phyloP scores from a whole-genome alignment of 805 yeast species.

The Lipomyces orientalis region DNA sequence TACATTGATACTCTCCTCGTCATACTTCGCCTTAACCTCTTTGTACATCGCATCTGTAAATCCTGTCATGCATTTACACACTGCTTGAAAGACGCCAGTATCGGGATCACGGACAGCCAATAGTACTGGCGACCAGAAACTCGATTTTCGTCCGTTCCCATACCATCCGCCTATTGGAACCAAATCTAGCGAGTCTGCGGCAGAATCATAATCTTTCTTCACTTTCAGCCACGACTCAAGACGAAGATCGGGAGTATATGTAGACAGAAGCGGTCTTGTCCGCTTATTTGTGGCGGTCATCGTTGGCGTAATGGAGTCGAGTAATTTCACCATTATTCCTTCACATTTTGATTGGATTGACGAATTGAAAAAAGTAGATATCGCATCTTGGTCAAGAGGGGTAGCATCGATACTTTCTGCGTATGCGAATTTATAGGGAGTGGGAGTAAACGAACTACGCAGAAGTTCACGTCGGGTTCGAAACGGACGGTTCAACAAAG shows the following conservation, averaged over 20 bases:
- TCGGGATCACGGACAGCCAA: slow-evolving; percentile 40
- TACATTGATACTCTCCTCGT: slow-evolving; percentile 21
- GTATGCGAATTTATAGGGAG: slow-evolving; percentile 25
- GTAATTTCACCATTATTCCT: slow-evolving; percentile 41
- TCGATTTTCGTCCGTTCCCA: slow-evolving; percentile 40
- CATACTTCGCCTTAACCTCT: slow-evolving; percentile 33
- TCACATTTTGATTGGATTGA: slow-evolving; percentile 37
- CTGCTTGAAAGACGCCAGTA: slow-evolving; percentile 36
- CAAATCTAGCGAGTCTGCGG: slow-evolving; percentile 39
- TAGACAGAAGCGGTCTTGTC: slow-evolving; percentile 28
- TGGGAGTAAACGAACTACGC: slow-evolving; percentile 15
- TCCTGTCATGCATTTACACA: slow-evolving; percentile 42
- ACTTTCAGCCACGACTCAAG: slow-evolving; percentile 42
- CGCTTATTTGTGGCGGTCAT: slow-evolving; percentile 4
- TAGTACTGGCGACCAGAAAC: slow-evolving; percentile 41
- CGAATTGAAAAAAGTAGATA: slow-evolving; percentile 29
- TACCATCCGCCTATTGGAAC: slow-evolving; percentile 42
- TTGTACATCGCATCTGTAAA: slow-evolving; percentile 39
- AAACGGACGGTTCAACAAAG: slow-evolving; percentile 20
- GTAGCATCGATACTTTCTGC: slow-evolving; percentile 35
- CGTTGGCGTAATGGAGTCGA: slow-evolving; percentile 24
- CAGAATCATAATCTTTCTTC: slow-evolving; percentile 40
- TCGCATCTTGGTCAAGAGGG: slow-evolving; percentile 23
- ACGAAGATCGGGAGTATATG: slow-evolving; percentile 40
- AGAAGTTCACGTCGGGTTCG: slow-evolving; percentile 35